Evolutionary conservation across 2,329 filamentous ascomycete genomes (phyloP).

Genomic region (Fonsecaea pedrosoi): DNA sequence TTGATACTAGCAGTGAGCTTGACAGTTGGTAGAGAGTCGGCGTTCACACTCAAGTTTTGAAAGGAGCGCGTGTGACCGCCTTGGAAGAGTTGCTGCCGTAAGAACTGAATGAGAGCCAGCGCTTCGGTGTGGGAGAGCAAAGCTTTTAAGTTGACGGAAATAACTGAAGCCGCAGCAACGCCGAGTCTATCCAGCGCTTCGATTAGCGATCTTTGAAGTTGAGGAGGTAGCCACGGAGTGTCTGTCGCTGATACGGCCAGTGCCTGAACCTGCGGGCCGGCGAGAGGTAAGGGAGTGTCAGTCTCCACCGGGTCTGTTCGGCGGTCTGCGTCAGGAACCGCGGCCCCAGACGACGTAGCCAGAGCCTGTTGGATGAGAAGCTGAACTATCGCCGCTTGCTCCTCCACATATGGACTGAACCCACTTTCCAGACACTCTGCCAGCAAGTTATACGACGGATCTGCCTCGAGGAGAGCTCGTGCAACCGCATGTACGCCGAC

Average conservation of each 20-base stretch:
- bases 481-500: conserved; percentile 40
- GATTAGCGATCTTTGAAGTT: conserved; percentile 30
- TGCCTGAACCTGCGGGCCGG: conserved; percentile 26
- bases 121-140: conserved; percentile 32
- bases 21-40: conserved; percentile 16
- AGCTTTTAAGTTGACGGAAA: conserved; percentile 32
- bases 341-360: conserved; percentile 42
- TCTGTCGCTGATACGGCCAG: conserved; percentile 18
- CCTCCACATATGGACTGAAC: conserved; percentile 46
- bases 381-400: conserved; percentile 50
- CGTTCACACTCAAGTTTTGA: conserved; percentile 16
- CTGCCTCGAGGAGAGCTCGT: conserved; percentile 48
- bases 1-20: conserved; percentile 49
- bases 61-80: conserved; percentile 38
- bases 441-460: conserved; percentile 49
- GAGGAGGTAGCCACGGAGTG: conserved; percentile 24
- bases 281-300: conserved; percentile 31
- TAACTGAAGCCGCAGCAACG: conserved; percentile 16
- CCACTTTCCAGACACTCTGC: conserved; percentile 48
- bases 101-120: conserved; percentile 42
- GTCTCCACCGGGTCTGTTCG: conserved; percentile 8
- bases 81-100: conserved; percentile 40
- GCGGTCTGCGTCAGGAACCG: background rate
- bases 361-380: conserved; percentile 50
- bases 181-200: conserved; percentile 30